Conservation (phyloP, 2,329 filamentous ascomycete species). For the Calonectria pseudoreteaudii region DNA sequence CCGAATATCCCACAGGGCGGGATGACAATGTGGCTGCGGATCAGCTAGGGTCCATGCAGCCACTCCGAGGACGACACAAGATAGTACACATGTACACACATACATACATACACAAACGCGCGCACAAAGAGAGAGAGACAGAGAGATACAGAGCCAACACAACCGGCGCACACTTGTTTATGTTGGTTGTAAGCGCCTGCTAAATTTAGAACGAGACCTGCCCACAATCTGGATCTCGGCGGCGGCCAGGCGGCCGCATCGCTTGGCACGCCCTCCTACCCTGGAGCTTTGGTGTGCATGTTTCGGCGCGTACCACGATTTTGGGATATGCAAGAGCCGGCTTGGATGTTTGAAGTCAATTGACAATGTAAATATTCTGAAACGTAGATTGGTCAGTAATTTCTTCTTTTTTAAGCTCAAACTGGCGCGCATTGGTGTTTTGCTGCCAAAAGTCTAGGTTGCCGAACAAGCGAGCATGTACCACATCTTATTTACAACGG, state of each 20-base stretch:
- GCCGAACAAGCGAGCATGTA: neutral
- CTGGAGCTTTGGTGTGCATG: no score
- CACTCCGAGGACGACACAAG: constrained; percentile 3
- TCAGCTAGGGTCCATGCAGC: neutral
- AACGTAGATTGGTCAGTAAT: neutral
- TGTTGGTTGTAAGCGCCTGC: constrained; percentile 3
- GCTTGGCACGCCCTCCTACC: neutral
- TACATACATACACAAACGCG: no score
- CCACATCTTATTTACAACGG: neutral
- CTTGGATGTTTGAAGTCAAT: neutral
- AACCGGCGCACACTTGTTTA: neutral
- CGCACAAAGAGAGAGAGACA: no score
- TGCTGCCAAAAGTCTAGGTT: neutral
- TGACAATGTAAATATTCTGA: neutral
- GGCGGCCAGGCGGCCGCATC: neutral
- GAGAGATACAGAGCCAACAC: neutral
- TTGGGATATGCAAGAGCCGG: neutral
- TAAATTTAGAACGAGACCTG: constrained; percentile 4
- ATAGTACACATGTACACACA: neutral
- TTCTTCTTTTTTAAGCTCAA: neutral
- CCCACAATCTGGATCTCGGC: neutral
- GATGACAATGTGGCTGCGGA: neutral
- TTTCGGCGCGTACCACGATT: neutral
- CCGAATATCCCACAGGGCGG: neutral
- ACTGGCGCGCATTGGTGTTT: neutral